A percentile compares a stretch with the other conserved stretches of the same genome.
These are phyloP conservation scores for Ottelia alismoides DNA, from an alignment of 106 monocot genomes.

Conservation along the genomic window DNA sequence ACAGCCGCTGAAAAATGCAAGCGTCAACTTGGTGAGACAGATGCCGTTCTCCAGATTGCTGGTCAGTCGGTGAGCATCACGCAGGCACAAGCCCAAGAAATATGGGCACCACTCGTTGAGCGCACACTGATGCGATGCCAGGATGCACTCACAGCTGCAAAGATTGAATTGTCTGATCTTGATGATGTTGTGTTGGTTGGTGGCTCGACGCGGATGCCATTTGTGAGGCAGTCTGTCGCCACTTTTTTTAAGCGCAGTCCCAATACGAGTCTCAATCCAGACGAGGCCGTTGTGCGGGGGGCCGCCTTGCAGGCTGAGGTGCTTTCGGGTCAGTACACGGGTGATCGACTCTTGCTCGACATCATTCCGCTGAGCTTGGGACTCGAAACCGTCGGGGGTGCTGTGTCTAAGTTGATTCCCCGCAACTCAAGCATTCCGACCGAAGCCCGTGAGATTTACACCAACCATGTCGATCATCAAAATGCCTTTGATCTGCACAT, in stretches of 20 bases:
- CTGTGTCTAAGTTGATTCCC: too few relatives aligned
- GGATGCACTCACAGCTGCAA: too few relatives aligned
- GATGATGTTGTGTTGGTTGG: conserved; percentile 13
- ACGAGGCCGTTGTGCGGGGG: conserved; percentile 7
- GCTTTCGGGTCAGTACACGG: conserved; percentile 15
- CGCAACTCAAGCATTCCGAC: conserved; percentile 53
- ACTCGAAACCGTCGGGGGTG: too few relatives aligned
- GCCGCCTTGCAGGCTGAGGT: conserved; percentile 10
- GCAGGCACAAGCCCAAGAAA: too few relatives aligned
- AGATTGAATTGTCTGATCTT: not conserved
- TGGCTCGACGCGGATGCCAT: conserved; percentile 11
- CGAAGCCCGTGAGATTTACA: conserved; percentile 45
- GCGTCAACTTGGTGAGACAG: too few relatives aligned
- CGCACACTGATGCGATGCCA: too few relatives aligned
- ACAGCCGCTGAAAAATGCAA: too few relatives aligned
- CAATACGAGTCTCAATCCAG: conserved; percentile 10
- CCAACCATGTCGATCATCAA: conserved; percentile 40
- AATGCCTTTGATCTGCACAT: conserved; percentile 36
- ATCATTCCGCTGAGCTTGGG: conserved; percentile 17
- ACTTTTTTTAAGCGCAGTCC: conserved; percentile 30
- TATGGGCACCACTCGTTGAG: too few relatives aligned
- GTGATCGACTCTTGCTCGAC: conserved; percentile 27
- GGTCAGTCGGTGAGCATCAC: too few relatives aligned
- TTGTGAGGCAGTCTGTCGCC: conserved; percentile 32
- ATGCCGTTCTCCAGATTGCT: too few relatives aligned